These are phyloP conservation scores for Plasmodium malariae DNA, from an alignment of 169 alveolate genomes.

Conservation along the genomic window DNA sequence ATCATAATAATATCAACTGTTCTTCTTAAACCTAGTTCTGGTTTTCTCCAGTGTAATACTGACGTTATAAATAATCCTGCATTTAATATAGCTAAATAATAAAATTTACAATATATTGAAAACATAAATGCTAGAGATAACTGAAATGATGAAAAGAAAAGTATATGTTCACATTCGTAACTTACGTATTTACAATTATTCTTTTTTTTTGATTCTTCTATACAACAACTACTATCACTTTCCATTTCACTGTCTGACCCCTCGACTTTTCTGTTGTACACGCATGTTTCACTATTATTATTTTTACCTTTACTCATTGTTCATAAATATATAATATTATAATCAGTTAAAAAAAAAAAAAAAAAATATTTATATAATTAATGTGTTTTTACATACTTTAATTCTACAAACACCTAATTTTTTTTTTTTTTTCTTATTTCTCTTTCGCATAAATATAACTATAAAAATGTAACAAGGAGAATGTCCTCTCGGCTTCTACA, in stretches of 20 bases:
- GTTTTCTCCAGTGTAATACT: conserved; percentile 50
- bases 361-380: too few relatives aligned
- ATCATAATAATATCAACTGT: conserved; percentile 17
- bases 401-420: not conserved
- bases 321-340: too few relatives aligned
- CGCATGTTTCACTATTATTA: too few relatives aligned
- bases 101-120: conserved; percentile 34
- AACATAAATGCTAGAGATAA: conserved; percentile 18
- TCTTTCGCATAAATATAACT: not conserved
- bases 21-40: conserved; percentile 33
- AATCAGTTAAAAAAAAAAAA: too few relatives aligned
- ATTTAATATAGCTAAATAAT: conserved; percentile 4
- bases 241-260: not conserved
- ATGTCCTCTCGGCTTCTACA: not conserved
- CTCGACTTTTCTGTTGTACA: too few relatives aligned
- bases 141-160: conserved; percentile 51
- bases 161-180: conserved; percentile 45
- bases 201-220: not conserved
- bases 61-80: conserved; percentile 20
- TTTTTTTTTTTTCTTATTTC: not conserved
- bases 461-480: not conserved
- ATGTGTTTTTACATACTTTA: too few relatives aligned
- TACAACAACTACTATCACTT: not conserved
- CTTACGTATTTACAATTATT: conserved; percentile 24
- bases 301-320: too few relatives aligned